Evolutionary conservation across 768 basidiomycete genomes (phyloP).

Genomic region (Arthromyces matolae): DNA sequence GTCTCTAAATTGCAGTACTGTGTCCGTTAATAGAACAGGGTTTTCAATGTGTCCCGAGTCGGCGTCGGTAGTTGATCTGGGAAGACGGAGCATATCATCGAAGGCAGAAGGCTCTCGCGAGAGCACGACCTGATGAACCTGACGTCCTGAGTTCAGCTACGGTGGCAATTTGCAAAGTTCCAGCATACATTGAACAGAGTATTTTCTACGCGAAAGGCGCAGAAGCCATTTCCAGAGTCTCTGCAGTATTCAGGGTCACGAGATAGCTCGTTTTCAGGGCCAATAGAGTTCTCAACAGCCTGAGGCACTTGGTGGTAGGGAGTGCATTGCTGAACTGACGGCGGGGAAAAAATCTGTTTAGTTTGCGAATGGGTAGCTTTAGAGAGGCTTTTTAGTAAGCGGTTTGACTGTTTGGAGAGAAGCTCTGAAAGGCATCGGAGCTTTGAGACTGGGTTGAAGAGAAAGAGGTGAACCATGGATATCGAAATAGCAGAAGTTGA

Average conservation of each 20-base stretch:
- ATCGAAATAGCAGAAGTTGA: conserved; percentile 8
- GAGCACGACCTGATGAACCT: conserved; percentile 45
- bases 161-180: not conserved
- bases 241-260: conserved; percentile 32
- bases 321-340: conserved; percentile 14
- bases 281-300: conserved; percentile 1
- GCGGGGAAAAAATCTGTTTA: conserved; percentile 8
- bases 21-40: conserved; percentile 39
- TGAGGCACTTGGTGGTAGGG: conserved; percentile 7
- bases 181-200: conserved; percentile 57
- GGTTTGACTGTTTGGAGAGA: conserved; percentile 31
- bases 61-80: conserved; percentile 19
- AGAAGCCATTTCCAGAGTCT: conserved; percentile 44
- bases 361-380: too few relatives aligned
- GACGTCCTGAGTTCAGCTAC: not conserved
- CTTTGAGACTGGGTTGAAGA: conserved; percentile 35
- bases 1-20: conserved; percentile 42
- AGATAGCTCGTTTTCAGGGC: conserved; percentile 15
- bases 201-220: conserved; percentile 56
- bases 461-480: conserved; percentile 36
- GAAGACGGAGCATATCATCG: conserved; percentile 38
- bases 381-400: conserved; percentile 20
- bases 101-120: conserved; percentile 41
- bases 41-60: conserved; percentile 30
- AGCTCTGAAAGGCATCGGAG: conserved; percentile 30